These are phyloP conservation scores for Silene vulgaris DNA, from an alignment of 179 eudicot genomes.

Conservation along the genomic window DNA sequence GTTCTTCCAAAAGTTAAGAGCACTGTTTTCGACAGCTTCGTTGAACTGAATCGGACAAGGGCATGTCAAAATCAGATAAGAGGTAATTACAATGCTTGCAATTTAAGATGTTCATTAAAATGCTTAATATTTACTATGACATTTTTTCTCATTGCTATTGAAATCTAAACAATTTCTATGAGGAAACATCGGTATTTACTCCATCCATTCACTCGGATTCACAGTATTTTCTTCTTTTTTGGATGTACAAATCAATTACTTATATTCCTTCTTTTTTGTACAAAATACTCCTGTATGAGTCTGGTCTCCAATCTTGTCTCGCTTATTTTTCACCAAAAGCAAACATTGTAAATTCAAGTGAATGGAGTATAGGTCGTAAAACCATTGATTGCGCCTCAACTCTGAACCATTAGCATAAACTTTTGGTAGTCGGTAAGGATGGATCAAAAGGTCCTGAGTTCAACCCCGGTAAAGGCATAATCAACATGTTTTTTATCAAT, in stretches of 20 bases:
- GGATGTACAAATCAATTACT: too few relatives aligned
- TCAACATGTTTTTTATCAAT: too few relatives aligned
- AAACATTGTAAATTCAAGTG: too few relatives aligned
- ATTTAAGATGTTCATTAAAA: constrained; percentile 5
- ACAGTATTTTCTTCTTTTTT: too few relatives aligned
- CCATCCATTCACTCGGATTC: too few relatives aligned
- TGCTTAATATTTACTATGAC: not conserved
- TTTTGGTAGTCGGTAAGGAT: not conserved
- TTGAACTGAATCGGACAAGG: constrained; percentile 21
- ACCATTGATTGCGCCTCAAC: not conserved
- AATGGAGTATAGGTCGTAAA: not conserved
- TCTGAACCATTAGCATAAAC: not conserved
- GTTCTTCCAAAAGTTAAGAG: constrained; percentile 17
- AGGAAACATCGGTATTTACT: not conserved
- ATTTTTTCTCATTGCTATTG: not conserved
- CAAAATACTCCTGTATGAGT: too few relatives aligned
- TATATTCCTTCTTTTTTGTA: too few relatives aligned
- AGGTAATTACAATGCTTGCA: constrained; percentile 31
- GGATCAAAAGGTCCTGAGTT: not conserved
- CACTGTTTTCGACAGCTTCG: constrained; percentile 21
- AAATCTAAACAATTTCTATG: not conserved
- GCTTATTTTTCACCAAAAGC: too few relatives aligned
- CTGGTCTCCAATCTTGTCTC: too few relatives aligned
- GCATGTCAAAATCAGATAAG: constrained; percentile 27
- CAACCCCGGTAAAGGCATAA: too few relatives aligned